These are phyloP conservation scores for Bisporella sp. DNA, from an alignment of 2,329 filamentous ascomycete species.

Conservation along the genomic window DNA sequence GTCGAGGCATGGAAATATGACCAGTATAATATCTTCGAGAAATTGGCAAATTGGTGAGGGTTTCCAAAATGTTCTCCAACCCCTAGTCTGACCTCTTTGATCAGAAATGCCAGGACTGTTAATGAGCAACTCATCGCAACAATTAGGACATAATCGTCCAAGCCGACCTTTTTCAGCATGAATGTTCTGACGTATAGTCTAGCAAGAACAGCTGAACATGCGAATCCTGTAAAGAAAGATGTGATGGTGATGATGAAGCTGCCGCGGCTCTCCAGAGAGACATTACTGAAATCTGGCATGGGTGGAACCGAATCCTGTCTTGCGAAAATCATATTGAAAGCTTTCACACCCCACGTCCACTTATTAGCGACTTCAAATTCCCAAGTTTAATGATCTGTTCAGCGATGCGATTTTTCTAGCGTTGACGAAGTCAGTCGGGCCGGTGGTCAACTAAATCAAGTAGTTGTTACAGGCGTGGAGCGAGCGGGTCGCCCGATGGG, in stretches of 20 bases:
- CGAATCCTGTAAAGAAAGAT: slow-evolving; percentile 29
- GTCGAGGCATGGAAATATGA: slow-evolving; percentile 35
- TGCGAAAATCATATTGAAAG: neutral
- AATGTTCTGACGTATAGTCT: slow-evolving; percentile 36
- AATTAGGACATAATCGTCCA: slow-evolving; percentile 37
- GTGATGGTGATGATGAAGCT: slow-evolving; percentile 30
- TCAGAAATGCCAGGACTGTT: slow-evolving; percentile 30
- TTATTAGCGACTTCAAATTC: too few relatives aligned
- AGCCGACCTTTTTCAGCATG: slow-evolving; percentile 38
- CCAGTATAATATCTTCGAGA: slow-evolving; percentile 27
- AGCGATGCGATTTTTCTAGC: too few relatives aligned
- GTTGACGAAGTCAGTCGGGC: too few relatives aligned
- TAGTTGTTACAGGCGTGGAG: too few relatives aligned
- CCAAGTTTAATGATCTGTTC: too few relatives aligned
- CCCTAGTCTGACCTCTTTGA: slow-evolving; percentile 34
- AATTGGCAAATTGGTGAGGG: slow-evolving; percentile 17
- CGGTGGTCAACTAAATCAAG: too few relatives aligned
- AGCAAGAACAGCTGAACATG: slow-evolving; percentile 30
- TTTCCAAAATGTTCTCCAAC: slow-evolving; percentile 35
- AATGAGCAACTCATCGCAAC: slow-evolving; percentile 29
- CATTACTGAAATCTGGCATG: neutral
- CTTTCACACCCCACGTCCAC: neutral
- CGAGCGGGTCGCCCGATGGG: too few relatives aligned
- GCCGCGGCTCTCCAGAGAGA: neutral
- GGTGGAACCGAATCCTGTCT: neutral